Evolutionary conservation across 73 alveolate genomes (phyloP).

Genomic region (Paramecium sexaurelia): DNA sequence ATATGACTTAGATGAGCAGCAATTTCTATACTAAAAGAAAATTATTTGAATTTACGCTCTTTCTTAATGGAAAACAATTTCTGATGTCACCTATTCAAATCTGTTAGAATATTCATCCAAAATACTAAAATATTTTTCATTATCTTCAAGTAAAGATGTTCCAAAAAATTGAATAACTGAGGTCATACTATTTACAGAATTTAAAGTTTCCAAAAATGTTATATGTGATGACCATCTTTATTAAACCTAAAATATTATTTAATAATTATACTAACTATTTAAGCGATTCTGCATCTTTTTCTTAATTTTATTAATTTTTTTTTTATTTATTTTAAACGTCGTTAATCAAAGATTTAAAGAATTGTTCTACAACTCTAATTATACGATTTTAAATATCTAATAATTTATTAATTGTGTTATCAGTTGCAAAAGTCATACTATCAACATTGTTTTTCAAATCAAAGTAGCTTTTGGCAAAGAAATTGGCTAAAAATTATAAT

Average conservation of each 20-base stretch:
- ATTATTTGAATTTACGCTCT: neutral
- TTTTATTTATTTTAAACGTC: neutral
- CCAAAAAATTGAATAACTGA: neutral
- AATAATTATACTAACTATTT: neutral
- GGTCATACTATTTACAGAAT: neutral
- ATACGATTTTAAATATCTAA: neutral
- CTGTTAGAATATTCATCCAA: neutral
- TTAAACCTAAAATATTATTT: neutral
- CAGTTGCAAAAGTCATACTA: neutral
- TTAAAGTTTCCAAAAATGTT: neutral
- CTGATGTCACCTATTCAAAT: neutral
- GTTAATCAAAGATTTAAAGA: neutral
- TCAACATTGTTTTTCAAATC: neutral
- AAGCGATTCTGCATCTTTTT: neutral
- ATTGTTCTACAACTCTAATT: neutral
- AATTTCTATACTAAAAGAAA: neutral
- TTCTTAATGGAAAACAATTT: neutral
- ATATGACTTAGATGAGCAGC: conserved; percentile 25
- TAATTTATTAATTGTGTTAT: neutral
- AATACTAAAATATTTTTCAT: neutral
- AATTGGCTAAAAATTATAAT: neutral
- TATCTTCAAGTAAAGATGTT: neutral
- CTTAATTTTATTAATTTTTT: neutral
- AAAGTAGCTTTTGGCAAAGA: conserved; percentile 1
- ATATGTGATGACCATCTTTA: neutral